A percentile compares a stretch with the other conserved stretches of the same genome.
These are phyloP conservation scores for Cercophora scortea DNA, from an alignment of 495 filamentous ascomycete genomes.

Conservation along the genomic window DNA sequence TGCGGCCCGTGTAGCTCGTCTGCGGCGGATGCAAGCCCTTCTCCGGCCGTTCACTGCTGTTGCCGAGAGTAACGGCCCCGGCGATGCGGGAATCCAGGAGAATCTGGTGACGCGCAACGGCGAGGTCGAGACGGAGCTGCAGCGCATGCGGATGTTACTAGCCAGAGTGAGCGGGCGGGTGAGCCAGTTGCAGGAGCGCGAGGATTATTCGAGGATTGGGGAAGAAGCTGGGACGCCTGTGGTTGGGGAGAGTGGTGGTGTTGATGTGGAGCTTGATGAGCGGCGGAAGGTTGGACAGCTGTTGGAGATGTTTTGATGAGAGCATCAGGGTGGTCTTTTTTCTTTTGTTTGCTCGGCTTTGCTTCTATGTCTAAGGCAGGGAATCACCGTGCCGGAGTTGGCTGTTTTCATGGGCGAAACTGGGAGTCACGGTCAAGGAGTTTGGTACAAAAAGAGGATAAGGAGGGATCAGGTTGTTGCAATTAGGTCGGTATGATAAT, in stretches of 20 bases:
- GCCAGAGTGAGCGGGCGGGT: slow-evolving; percentile 61
- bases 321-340: neutral
- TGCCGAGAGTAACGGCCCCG: neutral
- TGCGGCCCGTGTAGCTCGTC: slow-evolving; percentile 46
- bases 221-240: slow-evolving; percentile 8
- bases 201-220: slow-evolving; percentile 13
- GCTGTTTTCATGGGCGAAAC: too few species aligned
- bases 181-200: slow-evolving; percentile 19
- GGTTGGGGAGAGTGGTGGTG: slow-evolving; percentile 6
- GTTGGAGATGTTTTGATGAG: slow-evolving; percentile 24
- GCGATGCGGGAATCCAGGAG: slow-evolving; percentile 43
- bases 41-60: slow-evolving; percentile 45
- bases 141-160: slow-evolving; percentile 68
- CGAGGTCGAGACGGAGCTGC: slow-evolving; percentile 64
- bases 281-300: slow-evolving; percentile 32
- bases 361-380: neutral
- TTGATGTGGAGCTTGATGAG: slow-evolving; percentile 28
- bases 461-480: too few species aligned
- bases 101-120: slow-evolving; percentile 70
- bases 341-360: neutral
- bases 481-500: too few species aligned
- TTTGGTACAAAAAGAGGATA: too few species aligned
- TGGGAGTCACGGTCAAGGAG: too few species aligned
- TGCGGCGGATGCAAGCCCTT: slow-evolving; percentile 48
- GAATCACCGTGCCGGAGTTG: too few species aligned